A percentile compares a stretch with the other conserved stretches of the same genome.
phyloP scores from a whole-genome alignment of 257 asterid genomes.

The Nicotiana attenuata region DNA sequence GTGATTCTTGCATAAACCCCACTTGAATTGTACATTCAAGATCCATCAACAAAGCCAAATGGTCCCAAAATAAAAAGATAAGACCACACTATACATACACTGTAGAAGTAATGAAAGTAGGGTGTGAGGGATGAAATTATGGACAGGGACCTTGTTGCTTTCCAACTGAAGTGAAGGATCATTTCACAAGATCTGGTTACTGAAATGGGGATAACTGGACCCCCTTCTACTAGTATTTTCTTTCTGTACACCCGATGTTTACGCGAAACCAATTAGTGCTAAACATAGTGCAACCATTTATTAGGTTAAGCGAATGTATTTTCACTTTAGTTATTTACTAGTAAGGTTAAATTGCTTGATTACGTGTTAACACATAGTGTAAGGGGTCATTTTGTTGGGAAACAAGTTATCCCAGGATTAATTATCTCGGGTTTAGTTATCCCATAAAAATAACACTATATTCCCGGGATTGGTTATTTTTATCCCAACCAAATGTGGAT shows the following conservation, averaged over 20 bases:
- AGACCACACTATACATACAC: not conserved
- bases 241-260: not conserved
- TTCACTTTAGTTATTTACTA: no score
- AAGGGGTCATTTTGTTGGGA: no score
- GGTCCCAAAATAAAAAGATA: not conserved
- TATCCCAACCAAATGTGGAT: no score
- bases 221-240: conserved; percentile 16
- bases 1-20: conserved; percentile 9
- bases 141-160: conserved; percentile 2
- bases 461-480: no score
- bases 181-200: not conserved
- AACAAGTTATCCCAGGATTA: no score
- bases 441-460: no score
- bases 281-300: not conserved
- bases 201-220: not conserved
- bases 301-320: no score
- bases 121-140: not conserved
- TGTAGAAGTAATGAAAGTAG: not conserved
- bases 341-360: no score
- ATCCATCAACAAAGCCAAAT: not conserved
- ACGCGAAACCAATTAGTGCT: not conserved
- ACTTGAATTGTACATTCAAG: not conserved
- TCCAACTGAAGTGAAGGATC: not conserved
- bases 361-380: no score
- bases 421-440: no score